These are phyloP conservation scores for Eucalyptus cloeziana DNA, from an alignment of 345 rosid species.

Conservation along the genomic window DNA sequence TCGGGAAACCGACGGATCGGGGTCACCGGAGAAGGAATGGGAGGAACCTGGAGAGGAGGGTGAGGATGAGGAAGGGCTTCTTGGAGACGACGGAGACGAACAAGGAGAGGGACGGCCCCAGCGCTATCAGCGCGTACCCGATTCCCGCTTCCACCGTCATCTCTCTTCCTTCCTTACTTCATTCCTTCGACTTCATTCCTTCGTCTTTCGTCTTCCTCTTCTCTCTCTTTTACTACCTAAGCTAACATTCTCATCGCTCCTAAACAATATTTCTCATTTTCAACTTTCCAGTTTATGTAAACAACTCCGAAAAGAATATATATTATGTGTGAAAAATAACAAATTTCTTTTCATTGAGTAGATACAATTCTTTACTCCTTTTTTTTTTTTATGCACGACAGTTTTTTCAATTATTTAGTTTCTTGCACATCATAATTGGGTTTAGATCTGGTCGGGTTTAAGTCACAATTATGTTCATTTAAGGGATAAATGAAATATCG, in stretches of 20 bases:
- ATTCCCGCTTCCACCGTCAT: slow-evolving; percentile 93
- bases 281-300: too few relatives aligned
- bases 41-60: slow-evolving; percentile 79
- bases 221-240: background rate
- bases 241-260: background rate
- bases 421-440: background rate
- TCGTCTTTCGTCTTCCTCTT: background rate
- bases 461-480: background rate
- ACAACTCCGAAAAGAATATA: background rate
- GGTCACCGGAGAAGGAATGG: background rate
- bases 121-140: slow-evolving; percentile 75
- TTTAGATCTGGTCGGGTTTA: accelerated
- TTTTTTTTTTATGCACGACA: too few relatives aligned
- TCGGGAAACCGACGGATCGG: background rate
- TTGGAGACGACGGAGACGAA: slow-evolving; percentile 89
- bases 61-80: slow-evolving; percentile 87
- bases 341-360: background rate
- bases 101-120: slow-evolving; percentile 82
- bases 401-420: background rate
- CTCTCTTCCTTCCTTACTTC: background rate
- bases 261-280: background rate
- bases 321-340: background rate
- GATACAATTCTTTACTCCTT: background rate
- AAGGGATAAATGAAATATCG: background rate
- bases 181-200: too few relatives aligned